Percentiles rank a stretch among this genome's conserved stretches.
phyloP scores from a whole-genome alignment of 2,329 filamentous ascomycete species.

The Calonectria pseudoreteaudii region DNA sequence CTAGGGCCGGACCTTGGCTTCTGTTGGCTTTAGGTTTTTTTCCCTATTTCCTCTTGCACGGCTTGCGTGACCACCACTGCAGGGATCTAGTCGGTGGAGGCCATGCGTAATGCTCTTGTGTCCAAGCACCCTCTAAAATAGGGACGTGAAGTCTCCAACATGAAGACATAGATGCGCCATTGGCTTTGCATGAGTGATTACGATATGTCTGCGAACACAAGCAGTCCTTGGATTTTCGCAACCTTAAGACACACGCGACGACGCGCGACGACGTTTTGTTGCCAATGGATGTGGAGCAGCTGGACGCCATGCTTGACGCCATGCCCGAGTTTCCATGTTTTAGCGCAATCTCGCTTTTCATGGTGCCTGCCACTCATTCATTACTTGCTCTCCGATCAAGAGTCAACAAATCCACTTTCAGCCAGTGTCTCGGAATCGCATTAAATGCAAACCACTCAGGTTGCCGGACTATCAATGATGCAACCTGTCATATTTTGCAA shows the following conservation, averaged over 20 bases:
- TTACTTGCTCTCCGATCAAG: slow-evolving; percentile 7
- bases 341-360: slow-evolving; percentile 31
- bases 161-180: background rate
- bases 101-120: background rate
- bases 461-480: background rate
- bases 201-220: background rate
- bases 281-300: slow-evolving; percentile 26
- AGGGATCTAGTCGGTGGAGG: background rate
- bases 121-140: background rate
- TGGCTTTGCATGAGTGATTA: background rate
- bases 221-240: background rate
- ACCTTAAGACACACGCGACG: background rate
- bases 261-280: slow-evolving; percentile 13
- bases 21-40: background rate
- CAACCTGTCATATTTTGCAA: slow-evolving; percentile 11
- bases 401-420: slow-evolving; percentile 16
- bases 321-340: slow-evolving; percentile 35
- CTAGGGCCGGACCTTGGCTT: background rate
- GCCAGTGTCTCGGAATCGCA: slow-evolving; percentile 21
- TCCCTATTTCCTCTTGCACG: background rate
- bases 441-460: slow-evolving; percentile 3
- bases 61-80: background rate
- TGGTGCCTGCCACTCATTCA: slow-evolving; percentile 7
- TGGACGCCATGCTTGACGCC: slow-evolving; percentile 27
- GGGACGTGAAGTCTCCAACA: background rate